Percentiles rank a stretch among this genome's conserved stretches.
phyloP scores from a whole-genome alignment of 2,329 filamentous ascomycete species.

The Gnomoniopsis sp. region DNA sequence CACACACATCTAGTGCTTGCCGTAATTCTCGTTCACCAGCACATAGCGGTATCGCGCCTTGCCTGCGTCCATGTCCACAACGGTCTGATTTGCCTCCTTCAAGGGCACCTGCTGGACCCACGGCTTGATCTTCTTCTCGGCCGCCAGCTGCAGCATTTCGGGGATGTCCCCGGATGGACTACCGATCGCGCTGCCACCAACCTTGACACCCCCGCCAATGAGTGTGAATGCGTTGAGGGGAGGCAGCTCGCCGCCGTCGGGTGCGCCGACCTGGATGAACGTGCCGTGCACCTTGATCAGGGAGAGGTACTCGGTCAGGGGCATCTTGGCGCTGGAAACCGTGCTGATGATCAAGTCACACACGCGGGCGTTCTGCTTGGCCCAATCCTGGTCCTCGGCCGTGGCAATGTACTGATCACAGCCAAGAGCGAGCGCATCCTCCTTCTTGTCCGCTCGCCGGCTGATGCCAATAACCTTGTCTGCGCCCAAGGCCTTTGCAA shows the following conservation, averaged over 20 bases:
- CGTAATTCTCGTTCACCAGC: slow-evolving; percentile 38
- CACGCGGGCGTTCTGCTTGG: slow-evolving; percentile 41
- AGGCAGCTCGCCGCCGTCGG: slow-evolving; percentile 46
- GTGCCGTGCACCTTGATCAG: slow-evolving; percentile 58
- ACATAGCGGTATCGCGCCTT: slow-evolving; percentile 48
- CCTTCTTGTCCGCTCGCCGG: slow-evolving; percentile 46
- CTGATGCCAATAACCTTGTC: slow-evolving; percentile 58
- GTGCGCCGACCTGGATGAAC: slow-evolving; percentile 62
- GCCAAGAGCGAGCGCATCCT: slow-evolving; percentile 53
- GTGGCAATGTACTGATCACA: slow-evolving; percentile 45
- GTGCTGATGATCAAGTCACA: slow-evolving; percentile 58
- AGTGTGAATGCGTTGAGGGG: slow-evolving; percentile 53
- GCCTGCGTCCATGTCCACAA: slow-evolving; percentile 55
- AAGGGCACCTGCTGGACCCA: slow-evolving; percentile 53
- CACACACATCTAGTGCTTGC: slow-evolving; percentile 10
- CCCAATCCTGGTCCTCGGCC: slow-evolving; percentile 50
- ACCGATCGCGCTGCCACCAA: slow-evolving; percentile 42
- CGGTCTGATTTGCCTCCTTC: slow-evolving; percentile 50
- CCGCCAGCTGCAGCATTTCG: slow-evolving; percentile 57
- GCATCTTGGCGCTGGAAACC: slow-evolving; percentile 51
- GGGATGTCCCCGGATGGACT: slow-evolving; percentile 48
- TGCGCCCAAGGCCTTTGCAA: slow-evolving; percentile 63
- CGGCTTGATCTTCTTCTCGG: slow-evolving; percentile 51
- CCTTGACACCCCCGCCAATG: slow-evolving; percentile 49
- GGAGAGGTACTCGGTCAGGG: slow-evolving; percentile 55